Evolutionary conservation across 306 rosid genomes (phyloP).

Genomic region (peach (Prunus persica)): DNA sequence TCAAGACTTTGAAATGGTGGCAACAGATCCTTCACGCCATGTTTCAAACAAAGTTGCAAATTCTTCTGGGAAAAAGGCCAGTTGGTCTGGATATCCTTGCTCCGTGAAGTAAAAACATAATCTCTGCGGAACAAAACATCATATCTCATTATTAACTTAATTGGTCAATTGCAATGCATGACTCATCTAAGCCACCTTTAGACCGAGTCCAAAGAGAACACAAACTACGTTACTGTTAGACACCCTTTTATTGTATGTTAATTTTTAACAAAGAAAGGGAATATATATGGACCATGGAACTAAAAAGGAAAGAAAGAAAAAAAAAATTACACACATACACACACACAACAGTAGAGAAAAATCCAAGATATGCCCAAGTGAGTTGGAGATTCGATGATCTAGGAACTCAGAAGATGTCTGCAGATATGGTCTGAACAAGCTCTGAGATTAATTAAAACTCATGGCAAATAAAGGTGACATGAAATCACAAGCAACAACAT

Average conservation of each 20-base stretch:
- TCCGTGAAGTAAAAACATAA: constrained; percentile 52
- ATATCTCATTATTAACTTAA: constrained; percentile 1
- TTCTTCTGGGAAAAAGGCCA: constrained; percentile 57
- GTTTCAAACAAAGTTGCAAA: constrained; percentile 54
- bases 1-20: constrained; percentile 53
- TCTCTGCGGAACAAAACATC: constrained; percentile 36
- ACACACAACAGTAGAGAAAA: constrained; percentile 20
- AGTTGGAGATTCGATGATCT: constrained; percentile 19
- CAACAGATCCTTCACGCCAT: constrained; percentile 51
- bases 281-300: constrained; percentile 6
- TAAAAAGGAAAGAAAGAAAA: not conserved
- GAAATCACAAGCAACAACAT: constrained; percentile 38
- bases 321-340: not conserved
- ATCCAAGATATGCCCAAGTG: constrained; percentile 25
- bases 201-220: constrained; percentile 1
- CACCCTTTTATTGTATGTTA: constrained; percentile 28
- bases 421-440: not conserved
- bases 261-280: constrained; percentile 2
- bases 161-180: not conserved
- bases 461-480: constrained; percentile 23
- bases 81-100: constrained; percentile 44
- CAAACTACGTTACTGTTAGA: not conserved
- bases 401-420: constrained; percentile 12
- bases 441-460: constrained; percentile 11
- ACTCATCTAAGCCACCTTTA: constrained; percentile 4